Evolutionary conservation across 1,284 basidiomycete genomes (phyloP).

Genomic region (Boletellus sp.): DNA sequence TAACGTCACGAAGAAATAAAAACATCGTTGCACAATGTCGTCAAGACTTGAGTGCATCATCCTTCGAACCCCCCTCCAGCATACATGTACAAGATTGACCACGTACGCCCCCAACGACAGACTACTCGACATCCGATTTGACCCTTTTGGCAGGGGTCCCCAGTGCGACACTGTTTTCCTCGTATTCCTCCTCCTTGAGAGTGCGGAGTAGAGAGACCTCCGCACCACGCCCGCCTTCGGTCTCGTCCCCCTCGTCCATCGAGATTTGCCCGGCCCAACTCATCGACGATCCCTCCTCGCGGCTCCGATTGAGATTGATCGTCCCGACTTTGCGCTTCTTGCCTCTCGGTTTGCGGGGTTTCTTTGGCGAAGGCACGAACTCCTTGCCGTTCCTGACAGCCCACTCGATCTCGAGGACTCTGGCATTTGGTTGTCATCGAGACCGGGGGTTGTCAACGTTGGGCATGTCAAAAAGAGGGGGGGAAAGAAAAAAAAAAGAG

Average conservation of each 20-base stretch:
- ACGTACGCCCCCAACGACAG: background rate
- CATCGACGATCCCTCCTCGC: constrained; percentile 16
- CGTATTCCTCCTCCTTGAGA: constrained; percentile 30
- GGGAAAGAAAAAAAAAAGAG: constrained; percentile 5
- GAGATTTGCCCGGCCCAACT: constrained; percentile 1
- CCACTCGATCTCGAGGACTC: constrained; percentile 68
- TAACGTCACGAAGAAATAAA: background rate
- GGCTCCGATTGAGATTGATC: constrained; percentile 13
- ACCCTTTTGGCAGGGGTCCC: constrained; percentile 30
- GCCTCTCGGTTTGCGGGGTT: constrained; percentile 35
- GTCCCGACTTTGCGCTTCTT: constrained; percentile 35
- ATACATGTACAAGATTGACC: background rate
- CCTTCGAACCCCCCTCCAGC: background rate
- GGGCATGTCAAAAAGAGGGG: background rate
- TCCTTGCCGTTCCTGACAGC: constrained; percentile 57
- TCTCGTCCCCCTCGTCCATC: constrained; percentile 22
- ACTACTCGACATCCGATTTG: constrained; percentile 14
- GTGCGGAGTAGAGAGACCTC: constrained; percentile 20
- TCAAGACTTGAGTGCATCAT: background rate
- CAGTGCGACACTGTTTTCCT: constrained; percentile 10
- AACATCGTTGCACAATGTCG: background rate
- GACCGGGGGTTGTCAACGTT: background rate
- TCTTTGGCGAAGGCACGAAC: constrained; percentile 65
- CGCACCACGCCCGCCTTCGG: constrained; percentile 6
- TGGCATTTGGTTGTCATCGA: constrained; percentile 27